Evolutionary conservation across 1,284 basidiomycete species (phyloP).

Genomic region (Ganoderma leucocontextum): DNA sequence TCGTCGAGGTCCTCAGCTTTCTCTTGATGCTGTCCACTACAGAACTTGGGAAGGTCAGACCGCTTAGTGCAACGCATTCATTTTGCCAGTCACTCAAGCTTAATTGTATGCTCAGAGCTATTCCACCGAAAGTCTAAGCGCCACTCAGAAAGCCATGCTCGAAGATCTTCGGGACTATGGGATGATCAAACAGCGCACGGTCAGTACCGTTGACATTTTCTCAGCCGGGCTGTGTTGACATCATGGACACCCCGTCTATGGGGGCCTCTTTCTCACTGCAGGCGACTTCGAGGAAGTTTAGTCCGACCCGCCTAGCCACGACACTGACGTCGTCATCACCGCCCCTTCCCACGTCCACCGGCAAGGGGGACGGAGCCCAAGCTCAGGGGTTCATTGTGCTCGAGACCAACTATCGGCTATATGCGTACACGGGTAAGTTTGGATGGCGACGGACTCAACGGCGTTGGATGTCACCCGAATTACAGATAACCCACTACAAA

Average conservation of each 20-base stretch:
- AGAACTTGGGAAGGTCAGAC: slow-evolving; percentile 83
- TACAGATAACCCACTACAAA: slow-evolving; percentile 93
- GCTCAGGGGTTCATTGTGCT: slow-evolving; percentile 92
- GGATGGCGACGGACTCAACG: background rate
- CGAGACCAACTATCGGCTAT: slow-evolving; percentile 98
- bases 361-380: slow-evolving; percentile 62
- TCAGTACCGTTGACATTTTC: slow-evolving; percentile 39
- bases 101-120: slow-evolving; percentile 71
- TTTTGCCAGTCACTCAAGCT: slow-evolving; percentile 20
- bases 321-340: slow-evolving; percentile 89
- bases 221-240: slow-evolving; percentile 12
- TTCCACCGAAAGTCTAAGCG: slow-evolving; percentile 83
- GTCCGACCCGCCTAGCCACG: slow-evolving; percentile 95
- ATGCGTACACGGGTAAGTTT: slow-evolving; percentile 90
- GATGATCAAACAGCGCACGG: slow-evolving; percentile 85
- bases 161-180: slow-evolving; percentile 96
- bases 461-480: slow-evolving; percentile 32
- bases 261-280: slow-evolving; percentile 38
- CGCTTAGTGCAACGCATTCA: slow-evolving; percentile 15
- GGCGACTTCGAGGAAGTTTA: slow-evolving; percentile 82
- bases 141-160: slow-evolving; percentile 87
- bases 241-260: slow-evolving; percentile 23
- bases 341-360: slow-evolving; percentile 69
- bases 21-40: slow-evolving; percentile 96
- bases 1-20: slow-evolving; percentile 94